Conservation (phyloP, 169 alveolate genomes). For the Plasmodium inui region DNA sequence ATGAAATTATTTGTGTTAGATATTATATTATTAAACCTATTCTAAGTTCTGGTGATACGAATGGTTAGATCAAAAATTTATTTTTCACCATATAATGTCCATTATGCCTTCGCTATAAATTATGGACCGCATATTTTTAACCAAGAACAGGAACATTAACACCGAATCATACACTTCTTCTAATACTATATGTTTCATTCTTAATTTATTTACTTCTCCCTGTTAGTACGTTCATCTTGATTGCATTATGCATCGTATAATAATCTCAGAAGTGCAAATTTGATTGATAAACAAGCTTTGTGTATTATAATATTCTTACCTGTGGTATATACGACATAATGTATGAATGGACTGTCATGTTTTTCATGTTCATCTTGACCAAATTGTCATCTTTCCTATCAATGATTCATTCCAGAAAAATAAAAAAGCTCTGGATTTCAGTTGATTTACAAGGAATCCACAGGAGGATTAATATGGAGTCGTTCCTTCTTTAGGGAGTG, state of each 20-base stretch:
- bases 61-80: background rate
- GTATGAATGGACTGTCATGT: background rate
- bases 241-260: background rate
- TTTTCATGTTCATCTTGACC: background rate
- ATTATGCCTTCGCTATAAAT: background rate
- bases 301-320: background rate
- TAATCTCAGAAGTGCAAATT: background rate
- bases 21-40: too few relatives aligned
- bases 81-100: background rate
- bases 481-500: background rate
- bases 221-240: background rate
- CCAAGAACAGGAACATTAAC: background rate
- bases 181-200: background rate
- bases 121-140: background rate
- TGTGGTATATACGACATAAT: background rate
- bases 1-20: too few relatives aligned
- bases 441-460: background rate
- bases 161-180: background rate
- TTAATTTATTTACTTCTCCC: background rate
- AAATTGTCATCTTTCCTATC: background rate
- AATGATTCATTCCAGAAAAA: background rate
- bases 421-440: background rate
- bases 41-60: background rate
- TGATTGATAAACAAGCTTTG: background rate
- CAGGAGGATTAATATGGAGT: background rate